Base-by-base conservation (phyloP, 768 basidiomycete species). In the Trichaptum fuscoviolaceum region DNA sequence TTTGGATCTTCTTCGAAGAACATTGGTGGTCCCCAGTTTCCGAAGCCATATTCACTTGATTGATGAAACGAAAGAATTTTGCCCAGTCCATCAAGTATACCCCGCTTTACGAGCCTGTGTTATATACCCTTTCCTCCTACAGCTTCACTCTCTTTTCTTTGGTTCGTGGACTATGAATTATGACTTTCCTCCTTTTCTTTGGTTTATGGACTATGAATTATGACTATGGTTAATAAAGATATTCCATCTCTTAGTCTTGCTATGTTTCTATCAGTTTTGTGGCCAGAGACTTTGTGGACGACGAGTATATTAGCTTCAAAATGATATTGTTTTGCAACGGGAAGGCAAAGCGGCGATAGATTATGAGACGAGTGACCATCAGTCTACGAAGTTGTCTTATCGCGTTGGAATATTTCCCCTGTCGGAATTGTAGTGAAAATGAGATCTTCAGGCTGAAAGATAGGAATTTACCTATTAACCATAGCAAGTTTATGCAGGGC, bases 401-500 rank as follows among this genome's bases (percentile, higher is more conserved):
- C 42, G 42, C 20, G 42, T 52, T 20, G 42, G 42, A 52, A 52
- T 52, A 52, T 52, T 52, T 12, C 42, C 42, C 42, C 42, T 52
- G 42, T 52, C 42, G 42, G 15, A 12, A 15, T 52, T 20, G 3
- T 5, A 52, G 42, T 52, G 15, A 52, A 12, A 52, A 2, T 6
- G 20, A 52, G 42, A 52, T 52, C 3, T 20, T 15, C 42, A 52
- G 12, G 3, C 12, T n/a, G n/a, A 52, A 52, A 20, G 15, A 12
- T 52, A 2, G 3, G 58, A 12, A 80, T 89, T 67, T 65, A 91
- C 92, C 91, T 87, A 74, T 92, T 92, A 30, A 89, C 82, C 83
- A 90, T 89, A 1, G 90, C 94, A 65, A 84, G 71, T 70, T 80
- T 84, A 72, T 95, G 93, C 57, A 83, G 71, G 61, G 85, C 82